Percentiles rank a stretch among this genome's conserved stretches.
Evolutionary conservation across 441 rosid species (phyloP).

Genomic region (Capsella rubella): DNA sequence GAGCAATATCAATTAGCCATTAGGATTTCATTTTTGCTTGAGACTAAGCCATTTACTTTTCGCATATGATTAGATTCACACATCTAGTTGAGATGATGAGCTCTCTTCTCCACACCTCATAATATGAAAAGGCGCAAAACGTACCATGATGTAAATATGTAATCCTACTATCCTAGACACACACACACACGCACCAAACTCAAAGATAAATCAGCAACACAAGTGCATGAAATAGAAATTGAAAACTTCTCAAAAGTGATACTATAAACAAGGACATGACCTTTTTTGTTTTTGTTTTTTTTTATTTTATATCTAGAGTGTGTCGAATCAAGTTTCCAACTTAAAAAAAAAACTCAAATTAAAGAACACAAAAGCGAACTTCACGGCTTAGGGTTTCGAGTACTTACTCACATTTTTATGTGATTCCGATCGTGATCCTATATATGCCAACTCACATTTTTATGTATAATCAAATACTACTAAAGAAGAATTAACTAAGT

Average conservation of each 20-base stretch:
- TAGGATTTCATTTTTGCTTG: no score
- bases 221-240: no score
- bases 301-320: background rate
- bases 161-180: no score
- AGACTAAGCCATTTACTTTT: no score
- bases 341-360: background rate
- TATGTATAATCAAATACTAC: background rate
- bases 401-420: background rate
- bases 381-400: conserved; percentile 29
- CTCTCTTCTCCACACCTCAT: no score
- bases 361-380: conserved; percentile 10
- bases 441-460: background rate
- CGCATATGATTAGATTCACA: no score
- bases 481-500: background rate
- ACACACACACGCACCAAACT: no score
- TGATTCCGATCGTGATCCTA: background rate
- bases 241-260: background rate
- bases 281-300: background rate
- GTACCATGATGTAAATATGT: no score
- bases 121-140: no score
- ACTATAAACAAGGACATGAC: background rate
- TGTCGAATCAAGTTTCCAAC: conserved; percentile 1
- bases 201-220: no score
- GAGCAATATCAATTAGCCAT: no score
- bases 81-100: no score